Conservation (phyloP, 176 grass and related monocot genomes). For the Oryza rufipogon region DNA sequence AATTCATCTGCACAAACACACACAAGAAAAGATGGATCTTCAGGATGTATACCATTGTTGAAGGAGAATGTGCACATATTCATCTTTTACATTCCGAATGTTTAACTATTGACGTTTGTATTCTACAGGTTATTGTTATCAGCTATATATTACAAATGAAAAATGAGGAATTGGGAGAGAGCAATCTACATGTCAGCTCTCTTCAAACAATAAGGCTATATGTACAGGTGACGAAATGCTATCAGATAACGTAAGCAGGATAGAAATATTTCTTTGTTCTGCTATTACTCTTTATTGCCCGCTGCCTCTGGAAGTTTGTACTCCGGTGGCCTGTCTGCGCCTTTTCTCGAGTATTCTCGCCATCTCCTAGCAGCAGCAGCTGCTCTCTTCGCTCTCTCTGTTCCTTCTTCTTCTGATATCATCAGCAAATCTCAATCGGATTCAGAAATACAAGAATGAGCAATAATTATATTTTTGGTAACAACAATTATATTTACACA, state of each 20-base stretch:
- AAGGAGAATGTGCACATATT: neutral
- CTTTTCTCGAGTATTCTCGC: conserved; percentile 87
- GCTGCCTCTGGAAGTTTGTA: conserved; percentile 80
- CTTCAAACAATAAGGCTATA: conserved; percentile 21
- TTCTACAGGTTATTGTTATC: conserved; percentile 1
- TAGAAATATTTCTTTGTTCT: neutral
- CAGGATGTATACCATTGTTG: neutral
- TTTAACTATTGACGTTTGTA: conserved; percentile 19
- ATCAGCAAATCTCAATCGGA: conserved; percentile 11
- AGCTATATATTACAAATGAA: conserved; percentile 16
- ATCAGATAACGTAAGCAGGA: conserved; percentile 13
- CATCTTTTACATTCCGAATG: conserved; percentile 17
- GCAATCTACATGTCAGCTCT: neutral
- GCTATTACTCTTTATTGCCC: conserved; percentile 58
- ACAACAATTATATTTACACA: neutral
- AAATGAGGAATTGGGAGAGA: neutral
- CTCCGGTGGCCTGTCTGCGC: conserved; percentile 47
- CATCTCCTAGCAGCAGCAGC: conserved; percentile 75
- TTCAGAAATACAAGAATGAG: neutral
- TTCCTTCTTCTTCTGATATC: conserved; percentile 58
- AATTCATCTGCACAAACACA: conserved; percentile 48
- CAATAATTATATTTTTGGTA: neutral
- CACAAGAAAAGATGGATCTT: neutral
- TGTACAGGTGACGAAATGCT: conserved; percentile 20
- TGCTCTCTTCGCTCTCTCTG: conserved; percentile 73